These are phyloP conservation scores for Tetrapisispora nanseiensis DNA, from an alignment of 805 yeast genomes.

Conservation along the genomic window DNA sequence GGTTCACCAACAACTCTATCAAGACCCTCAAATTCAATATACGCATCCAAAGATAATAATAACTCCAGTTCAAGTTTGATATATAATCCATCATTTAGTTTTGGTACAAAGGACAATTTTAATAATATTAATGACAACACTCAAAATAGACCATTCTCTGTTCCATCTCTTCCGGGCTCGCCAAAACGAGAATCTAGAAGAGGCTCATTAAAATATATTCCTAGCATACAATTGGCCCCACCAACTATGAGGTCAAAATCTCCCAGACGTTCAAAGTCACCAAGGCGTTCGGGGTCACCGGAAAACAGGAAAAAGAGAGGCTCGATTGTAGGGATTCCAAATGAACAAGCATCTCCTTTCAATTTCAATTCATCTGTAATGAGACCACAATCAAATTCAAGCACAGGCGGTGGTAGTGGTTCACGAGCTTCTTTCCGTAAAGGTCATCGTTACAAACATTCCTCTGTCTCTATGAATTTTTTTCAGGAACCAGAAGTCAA, in stretches of 20 bases:
- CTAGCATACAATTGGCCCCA: conserved; percentile 26
- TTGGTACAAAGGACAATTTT: conserved; percentile 18
- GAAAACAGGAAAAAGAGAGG: conserved; percentile 12
- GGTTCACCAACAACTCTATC: conserved; percentile 1
- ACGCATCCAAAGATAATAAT: conserved; percentile 23
- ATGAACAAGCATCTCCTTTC: conserved; percentile 16
- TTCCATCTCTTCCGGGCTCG: conserved; percentile 1
- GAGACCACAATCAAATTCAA: conserved; percentile 7
- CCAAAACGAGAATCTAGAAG: conserved; percentile 12
- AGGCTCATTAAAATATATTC: conserved; percentile 24
- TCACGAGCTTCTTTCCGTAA: conserved; percentile 64
- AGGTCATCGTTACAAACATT: conserved; percentile 92
- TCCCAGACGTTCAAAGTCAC: conserved; percentile 24
- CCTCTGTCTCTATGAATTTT: conserved; percentile 90
- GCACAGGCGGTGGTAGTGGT: conserved; percentile 15
- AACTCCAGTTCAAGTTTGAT: conserved; percentile 29
- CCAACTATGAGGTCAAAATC: conserved; percentile 22
- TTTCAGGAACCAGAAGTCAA: conserved; percentile 84
- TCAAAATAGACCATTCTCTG: not conserved
- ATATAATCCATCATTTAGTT: conserved; percentile 24
- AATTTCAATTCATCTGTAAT: conserved; percentile 16
- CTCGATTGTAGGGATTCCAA: conserved; percentile 12
- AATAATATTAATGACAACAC: not conserved
- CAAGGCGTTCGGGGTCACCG: conserved; percentile 12
- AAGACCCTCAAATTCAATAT: conserved; percentile 17